Evolutionary conservation across 1,284 basidiomycete genomes (phyloP).

Genomic region (Schizopora paradoxa): DNA sequence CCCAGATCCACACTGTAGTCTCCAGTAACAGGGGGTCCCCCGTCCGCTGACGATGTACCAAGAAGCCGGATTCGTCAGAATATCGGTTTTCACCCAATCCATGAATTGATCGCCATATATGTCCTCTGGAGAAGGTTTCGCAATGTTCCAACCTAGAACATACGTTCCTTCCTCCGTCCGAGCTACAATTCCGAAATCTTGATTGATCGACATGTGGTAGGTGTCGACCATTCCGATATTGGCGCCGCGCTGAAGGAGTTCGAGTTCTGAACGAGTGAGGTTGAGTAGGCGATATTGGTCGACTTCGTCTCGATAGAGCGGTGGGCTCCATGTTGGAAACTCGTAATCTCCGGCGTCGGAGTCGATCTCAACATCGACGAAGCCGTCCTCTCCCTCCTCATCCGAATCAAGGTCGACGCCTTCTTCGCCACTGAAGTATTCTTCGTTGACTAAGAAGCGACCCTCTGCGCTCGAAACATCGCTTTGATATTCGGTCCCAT

Average conservation of each 20-base stretch:
- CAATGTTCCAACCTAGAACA: conserved; percentile 63
- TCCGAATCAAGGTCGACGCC: conserved; percentile 6
- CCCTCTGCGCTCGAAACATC: conserved; percentile 29
- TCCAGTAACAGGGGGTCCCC: conserved; percentile 6
- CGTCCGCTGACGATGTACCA: neutral
- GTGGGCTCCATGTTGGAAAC: conserved; percentile 10
- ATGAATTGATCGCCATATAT: conserved; percentile 48
- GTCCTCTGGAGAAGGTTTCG: conserved; percentile 39
- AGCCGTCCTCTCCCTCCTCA: conserved; percentile 6
- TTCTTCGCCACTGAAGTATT: conserved; percentile 25
- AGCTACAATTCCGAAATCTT: conserved; percentile 42
- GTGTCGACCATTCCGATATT: conserved; percentile 51
- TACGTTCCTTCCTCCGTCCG: conserved; percentile 35
- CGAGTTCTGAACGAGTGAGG: conserved; percentile 35
- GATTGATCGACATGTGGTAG: conserved; percentile 51
- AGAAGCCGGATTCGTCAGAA: conserved; percentile 42
- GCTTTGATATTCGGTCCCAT: conserved; percentile 27
- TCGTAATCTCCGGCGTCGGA: conserved; percentile 1
- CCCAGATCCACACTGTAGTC: neutral
- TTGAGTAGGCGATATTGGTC: conserved; percentile 52
- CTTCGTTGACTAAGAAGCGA: conserved; percentile 3
- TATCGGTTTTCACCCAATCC: conserved; percentile 42
- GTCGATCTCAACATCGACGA: conserved; percentile 1
- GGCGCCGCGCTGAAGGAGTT: conserved; percentile 56
- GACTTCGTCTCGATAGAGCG: conserved; percentile 20